Conservation (phyloP, 805 yeast species). For the Candida maesae region DNA sequence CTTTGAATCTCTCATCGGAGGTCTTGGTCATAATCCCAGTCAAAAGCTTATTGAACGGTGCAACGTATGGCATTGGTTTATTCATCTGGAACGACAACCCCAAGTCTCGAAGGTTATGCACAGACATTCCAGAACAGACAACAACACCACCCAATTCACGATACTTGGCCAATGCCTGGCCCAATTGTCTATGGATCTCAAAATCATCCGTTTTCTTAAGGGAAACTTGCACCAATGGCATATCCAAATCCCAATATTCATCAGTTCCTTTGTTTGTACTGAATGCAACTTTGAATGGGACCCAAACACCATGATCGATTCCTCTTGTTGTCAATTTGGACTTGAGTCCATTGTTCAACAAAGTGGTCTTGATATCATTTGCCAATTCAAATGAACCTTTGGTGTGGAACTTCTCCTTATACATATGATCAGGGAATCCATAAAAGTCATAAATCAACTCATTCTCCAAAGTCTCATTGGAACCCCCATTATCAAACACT, state of each 20-base stretch:
- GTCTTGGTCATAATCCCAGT: conserved; percentile 34
- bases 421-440: conserved; percentile 66
- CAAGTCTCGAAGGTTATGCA: conserved; percentile 65
- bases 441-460: conserved; percentile 68
- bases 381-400: conserved; percentile 42
- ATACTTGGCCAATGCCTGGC: conserved; percentile 48
- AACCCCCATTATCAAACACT: not conserved
- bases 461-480: conserved; percentile 36
- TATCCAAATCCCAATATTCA: conserved; percentile 27
- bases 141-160: conserved; percentile 51
- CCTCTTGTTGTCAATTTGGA: conserved; percentile 53
- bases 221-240: conserved; percentile 42
- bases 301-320: conserved; percentile 83
- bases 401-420: conserved; percentile 58
- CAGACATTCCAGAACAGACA: conserved; percentile 74
- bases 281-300: conserved; percentile 71
- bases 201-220: conserved; percentile 32
- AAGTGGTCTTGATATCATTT: conserved; percentile 36
- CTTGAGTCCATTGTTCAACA: conserved; percentile 41
- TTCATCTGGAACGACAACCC: conserved; percentile 29
- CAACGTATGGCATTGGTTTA: conserved; percentile 42
- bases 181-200: conserved; percentile 50
- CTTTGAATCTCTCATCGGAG: conserved; percentile 31
- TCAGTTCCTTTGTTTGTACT: conserved; percentile 31
- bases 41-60: conserved; percentile 48